Conservation (phyloP, 495 filamentous ascomycete species). For the Aspergillus olivimuriae region DNA sequence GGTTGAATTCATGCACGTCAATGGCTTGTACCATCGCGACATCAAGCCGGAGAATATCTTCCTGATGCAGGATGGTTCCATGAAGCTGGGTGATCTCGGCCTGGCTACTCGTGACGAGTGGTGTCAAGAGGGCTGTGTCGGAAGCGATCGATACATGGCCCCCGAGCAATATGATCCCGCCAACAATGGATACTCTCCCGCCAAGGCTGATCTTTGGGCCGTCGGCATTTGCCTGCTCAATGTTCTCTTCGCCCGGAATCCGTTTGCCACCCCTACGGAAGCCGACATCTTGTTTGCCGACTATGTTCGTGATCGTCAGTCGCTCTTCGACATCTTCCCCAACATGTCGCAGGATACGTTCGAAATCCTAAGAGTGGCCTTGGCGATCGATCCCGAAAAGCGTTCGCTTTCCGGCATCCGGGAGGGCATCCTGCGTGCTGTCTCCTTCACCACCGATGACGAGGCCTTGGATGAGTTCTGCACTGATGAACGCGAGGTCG, state of each 20-base stretch:
- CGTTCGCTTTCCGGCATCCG: conserved; percentile 73
- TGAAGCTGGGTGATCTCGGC: conserved; percentile 97
- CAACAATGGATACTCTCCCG: conserved; percentile 81
- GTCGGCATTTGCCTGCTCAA: conserved; percentile 94
- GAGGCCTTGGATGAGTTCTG: conserved; percentile 91
- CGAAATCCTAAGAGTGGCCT: conserved; percentile 79
- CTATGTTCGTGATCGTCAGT: conserved; percentile 86
- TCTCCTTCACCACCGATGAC: conserved; percentile 94
- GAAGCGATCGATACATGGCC: conserved; percentile 98
- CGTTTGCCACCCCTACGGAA: conserved; percentile 80
- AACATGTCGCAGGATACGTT: conserved; percentile 98
- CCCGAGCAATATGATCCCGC: conserved; percentile 92
- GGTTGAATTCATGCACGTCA: conserved; percentile 82
- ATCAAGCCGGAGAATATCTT: conserved; percentile 99
- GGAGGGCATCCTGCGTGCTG: conserved; percentile 65
- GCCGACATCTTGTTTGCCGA: conserved; percentile 86
- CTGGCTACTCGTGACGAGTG: conserved; percentile 79
- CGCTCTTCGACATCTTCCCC: conserved; percentile 95
- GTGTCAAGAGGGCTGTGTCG: conserved; percentile 86
- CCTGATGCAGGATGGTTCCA: conserved; percentile 71
- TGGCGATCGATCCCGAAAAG: conserved; percentile 85
- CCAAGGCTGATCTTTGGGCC: conserved; percentile 92
- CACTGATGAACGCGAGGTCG: conserved; percentile 64
- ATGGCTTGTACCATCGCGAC: conserved; percentile 92
- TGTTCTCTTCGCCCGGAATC: conserved; percentile 91